phyloP scores from a whole-genome alignment of 2,329 filamentous ascomycete species.

The Colletotrichum sp. region DNA sequence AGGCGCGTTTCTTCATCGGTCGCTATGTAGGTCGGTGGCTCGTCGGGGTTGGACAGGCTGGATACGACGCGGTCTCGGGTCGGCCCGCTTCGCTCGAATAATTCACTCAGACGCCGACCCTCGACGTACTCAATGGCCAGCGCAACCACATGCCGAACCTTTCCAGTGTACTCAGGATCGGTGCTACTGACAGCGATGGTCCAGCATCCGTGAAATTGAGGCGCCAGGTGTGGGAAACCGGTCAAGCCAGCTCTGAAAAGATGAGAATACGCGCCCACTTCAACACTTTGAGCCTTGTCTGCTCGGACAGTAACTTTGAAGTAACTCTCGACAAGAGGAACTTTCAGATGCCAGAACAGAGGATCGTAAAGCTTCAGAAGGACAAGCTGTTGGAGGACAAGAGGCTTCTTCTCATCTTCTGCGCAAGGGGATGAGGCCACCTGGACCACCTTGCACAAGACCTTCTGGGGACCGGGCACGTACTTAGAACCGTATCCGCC shows the following conservation, averaged over 20 bases:
- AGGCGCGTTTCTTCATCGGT: neutral
- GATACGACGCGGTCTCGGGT: neutral
- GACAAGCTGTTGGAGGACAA: neutral
- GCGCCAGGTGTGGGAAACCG: neutral
- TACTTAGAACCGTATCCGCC: neutral
- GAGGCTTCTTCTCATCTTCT: neutral
- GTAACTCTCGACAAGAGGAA: accelerated
- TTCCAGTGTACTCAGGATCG: neutral
- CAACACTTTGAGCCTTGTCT: too few species aligned
- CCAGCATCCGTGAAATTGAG: neutral
- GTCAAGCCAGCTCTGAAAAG: neutral
- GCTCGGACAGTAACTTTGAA: neutral
- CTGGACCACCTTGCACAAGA: neutral
- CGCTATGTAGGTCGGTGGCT: neutral
- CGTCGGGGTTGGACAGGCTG: neutral
- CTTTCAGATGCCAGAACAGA: neutral
- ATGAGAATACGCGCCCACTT: too few species aligned
- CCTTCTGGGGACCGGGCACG: neutral
- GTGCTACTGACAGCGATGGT: neutral
- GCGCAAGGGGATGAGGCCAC: neutral
- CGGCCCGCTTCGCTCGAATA: neutral
- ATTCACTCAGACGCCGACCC: neutral
- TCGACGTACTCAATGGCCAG: neutral
- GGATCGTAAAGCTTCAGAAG: neutral
- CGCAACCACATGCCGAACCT: neutral